phyloP scores from a whole-genome alignment of 805 yeast species.

The Candida schatavii region DNA sequence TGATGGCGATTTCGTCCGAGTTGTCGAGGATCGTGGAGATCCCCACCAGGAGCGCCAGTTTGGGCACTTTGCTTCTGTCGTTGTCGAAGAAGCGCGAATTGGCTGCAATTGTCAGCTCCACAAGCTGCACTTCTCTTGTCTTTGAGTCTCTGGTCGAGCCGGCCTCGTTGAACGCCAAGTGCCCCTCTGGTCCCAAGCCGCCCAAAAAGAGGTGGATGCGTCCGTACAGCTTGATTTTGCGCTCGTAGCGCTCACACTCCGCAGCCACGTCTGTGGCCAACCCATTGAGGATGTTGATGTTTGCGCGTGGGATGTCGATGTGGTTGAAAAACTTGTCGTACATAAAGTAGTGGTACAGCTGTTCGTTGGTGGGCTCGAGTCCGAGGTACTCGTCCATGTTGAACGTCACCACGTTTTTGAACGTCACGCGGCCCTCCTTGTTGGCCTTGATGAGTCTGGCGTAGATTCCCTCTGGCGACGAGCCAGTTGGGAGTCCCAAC shows the following conservation, averaged over 20 bases:
- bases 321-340: constrained; percentile 53
- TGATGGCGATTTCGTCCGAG: constrained; percentile 49
- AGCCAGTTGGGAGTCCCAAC: constrained; percentile 59
- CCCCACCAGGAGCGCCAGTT: constrained; percentile 52
- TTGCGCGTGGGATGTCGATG: constrained; percentile 48
- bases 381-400: constrained; percentile 63
- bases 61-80: constrained; percentile 48
- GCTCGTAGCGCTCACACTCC: constrained; percentile 51
- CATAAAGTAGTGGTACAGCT: constrained; percentile 60
- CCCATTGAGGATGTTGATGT: constrained; percentile 57
- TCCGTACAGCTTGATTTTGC: constrained; percentile 45
- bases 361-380: constrained; percentile 43
- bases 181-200: constrained; percentile 62
- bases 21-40: constrained; percentile 55
- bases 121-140: constrained; percentile 49
- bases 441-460: constrained; percentile 43
- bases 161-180: constrained; percentile 57
- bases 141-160: constrained; percentile 46
- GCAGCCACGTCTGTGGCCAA: constrained; percentile 40
- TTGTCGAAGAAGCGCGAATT: constrained; percentile 52
- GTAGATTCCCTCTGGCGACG: constrained; percentile 58
- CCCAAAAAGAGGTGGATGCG: constrained; percentile 54
- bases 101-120: constrained; percentile 48
- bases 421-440: constrained; percentile 40
- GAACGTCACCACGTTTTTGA: constrained; percentile 54